Conservation (phyloP, 805 yeast species). For the Candida maltosa region DNA sequence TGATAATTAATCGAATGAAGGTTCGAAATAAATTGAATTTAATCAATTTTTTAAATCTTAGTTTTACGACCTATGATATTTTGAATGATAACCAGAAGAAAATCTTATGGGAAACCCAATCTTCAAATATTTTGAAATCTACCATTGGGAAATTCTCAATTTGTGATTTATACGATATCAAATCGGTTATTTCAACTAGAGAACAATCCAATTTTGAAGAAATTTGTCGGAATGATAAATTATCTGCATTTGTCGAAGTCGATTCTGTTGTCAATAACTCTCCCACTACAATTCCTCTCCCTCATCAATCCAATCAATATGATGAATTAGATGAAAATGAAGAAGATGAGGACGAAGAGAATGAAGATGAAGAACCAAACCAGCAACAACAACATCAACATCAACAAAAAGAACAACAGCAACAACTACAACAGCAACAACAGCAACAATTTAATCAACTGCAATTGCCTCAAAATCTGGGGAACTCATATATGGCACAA, state of each 20-base stretch:
- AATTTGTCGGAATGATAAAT: conserved; percentile 12
- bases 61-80: conserved; percentile 8
- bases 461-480: too few species aligned
- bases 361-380: conserved; percentile 1
- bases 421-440: too few species aligned
- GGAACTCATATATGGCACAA: too few species aligned
- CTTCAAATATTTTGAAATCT: conserved; percentile 4
- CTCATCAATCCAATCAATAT: not conserved
- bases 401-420: too few species aligned
- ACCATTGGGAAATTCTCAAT: conserved; percentile 10
- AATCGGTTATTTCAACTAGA: conserved; percentile 5
- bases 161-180: conserved; percentile 10
- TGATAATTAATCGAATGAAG: conserved; percentile 2
- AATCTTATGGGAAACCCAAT: conserved; percentile 9
- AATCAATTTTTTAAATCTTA: conserved; percentile 4
- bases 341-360: conserved; percentile 4
- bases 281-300: too few species aligned
- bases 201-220: conserved; percentile 11
- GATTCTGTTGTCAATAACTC: conserved; percentile 4
- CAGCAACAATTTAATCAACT: too few species aligned
- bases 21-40: conserved; percentile 4
- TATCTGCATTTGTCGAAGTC: conserved; percentile 10
- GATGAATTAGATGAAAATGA: conserved; percentile 6
- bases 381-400: conserved; percentile 1
- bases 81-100: conserved; percentile 5